Evolutionary conservation across 495 filamentous ascomycete genomes (phyloP), one percentile per base, ranked within the genome.

Genomic region (Xylaria longipes): DNA sequence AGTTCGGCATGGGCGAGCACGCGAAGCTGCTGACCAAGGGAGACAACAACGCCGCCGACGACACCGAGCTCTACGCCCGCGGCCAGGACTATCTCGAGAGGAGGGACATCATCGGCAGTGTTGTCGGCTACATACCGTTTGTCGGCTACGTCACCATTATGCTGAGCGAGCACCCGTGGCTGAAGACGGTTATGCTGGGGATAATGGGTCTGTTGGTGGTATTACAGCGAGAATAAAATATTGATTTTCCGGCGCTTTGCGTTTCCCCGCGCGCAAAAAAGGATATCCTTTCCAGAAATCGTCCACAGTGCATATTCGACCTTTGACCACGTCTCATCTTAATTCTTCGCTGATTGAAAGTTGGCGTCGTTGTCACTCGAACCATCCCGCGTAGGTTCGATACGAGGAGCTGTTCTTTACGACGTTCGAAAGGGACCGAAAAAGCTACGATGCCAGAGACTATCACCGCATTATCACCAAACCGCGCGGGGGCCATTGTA

Each of bases 101-200:
- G 74, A 87, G 91, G 79, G 95, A 98, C 75, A 95, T 98, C 71
- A 94, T 98, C 61, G 96, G 96, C 37, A 97, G 93, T 77, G 96
- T 98, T 25, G 86, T 94, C 14, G 96, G 89, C n/a, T 99, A 94
- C 79, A 90, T 98, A 52, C 96, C 96, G 0, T 94, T 94, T 77
- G 95, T 99, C 5, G 96, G 96, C 52, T 99, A 98, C 78, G 95
- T 98, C 39, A 99, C 96, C 11, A 99, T 99, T 76, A 87, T 99
- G 83, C 86, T 99, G 65, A 94, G 92, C 69, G 96, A 99, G 80
- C 92, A 99, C 79, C 96, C 97, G 22, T 98, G 96, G 97, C 76
- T 98, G 74, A 99, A 99, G 88, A 95, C 92, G 17, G 94, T 91
- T 1, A 90, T 98, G 87, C 79, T 99, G 76, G 95, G 93, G 4